Evolutionary conservation across 805 yeast genomes (phyloP).

Genomic region (Saturnispora diversa): DNA sequence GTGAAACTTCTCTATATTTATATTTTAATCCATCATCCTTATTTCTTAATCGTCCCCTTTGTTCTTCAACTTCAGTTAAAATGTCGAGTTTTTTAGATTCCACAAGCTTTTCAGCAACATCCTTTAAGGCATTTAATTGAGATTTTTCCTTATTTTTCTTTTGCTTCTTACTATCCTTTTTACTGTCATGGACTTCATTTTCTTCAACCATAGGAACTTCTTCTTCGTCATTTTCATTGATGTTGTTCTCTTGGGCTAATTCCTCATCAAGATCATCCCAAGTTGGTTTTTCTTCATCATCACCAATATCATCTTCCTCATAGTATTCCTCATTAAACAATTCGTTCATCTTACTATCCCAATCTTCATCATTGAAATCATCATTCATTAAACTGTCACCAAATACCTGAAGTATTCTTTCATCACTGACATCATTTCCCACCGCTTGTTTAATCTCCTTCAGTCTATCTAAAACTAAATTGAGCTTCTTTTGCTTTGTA

Average conservation of each 20-base stretch:
- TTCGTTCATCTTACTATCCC: slow-evolving; percentile 82
- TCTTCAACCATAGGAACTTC: slow-evolving; percentile 38
- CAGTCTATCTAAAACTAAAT: slow-evolving; percentile 66
- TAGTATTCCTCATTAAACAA: slow-evolving; percentile 83
- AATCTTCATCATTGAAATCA: slow-evolving; percentile 82
- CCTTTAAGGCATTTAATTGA: slow-evolving; percentile 51
- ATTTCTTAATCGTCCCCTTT: slow-evolving; percentile 49
- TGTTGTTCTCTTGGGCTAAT: slow-evolving; percentile 26
- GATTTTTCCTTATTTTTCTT: slow-evolving; percentile 49
- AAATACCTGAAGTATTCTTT: slow-evolving; percentile 52
- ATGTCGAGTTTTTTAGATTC: slow-evolving; percentile 60
- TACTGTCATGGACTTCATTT: slow-evolving; percentile 31
- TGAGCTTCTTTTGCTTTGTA: slow-evolving; percentile 69
- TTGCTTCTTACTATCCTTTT: slow-evolving; percentile 34
- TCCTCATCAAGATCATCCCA: slow-evolving; percentile 49
- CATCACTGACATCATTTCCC: slow-evolving; percentile 56
- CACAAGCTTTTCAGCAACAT: slow-evolving; percentile 70
- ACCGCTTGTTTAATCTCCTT: slow-evolving; percentile 57
- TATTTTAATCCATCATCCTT: slow-evolving; percentile 32
- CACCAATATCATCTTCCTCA: slow-evolving; percentile 38
- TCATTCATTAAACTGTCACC: slow-evolving; percentile 73
- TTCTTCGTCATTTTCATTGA: slow-evolving; percentile 26
- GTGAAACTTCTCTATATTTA: slow-evolving; percentile 88
- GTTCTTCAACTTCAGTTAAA: slow-evolving; percentile 60
- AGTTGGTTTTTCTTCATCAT: slow-evolving; percentile 43